Base-by-base conservation (phyloP, 306 rosid species). In the Vigna trinervia region DNA sequence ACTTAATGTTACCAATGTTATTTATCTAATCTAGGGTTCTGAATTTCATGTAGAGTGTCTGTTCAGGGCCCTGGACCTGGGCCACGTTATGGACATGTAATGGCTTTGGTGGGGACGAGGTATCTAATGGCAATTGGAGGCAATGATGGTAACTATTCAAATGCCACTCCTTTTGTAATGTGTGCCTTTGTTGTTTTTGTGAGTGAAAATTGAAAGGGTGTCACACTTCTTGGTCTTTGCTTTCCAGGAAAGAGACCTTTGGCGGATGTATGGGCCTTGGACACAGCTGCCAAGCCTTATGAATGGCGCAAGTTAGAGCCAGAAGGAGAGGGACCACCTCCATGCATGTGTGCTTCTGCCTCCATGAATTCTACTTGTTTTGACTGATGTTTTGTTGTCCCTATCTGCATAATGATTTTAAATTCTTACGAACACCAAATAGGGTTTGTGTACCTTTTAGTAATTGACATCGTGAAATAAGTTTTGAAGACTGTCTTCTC, bases 11-110 rank as follows among this genome's bases (percentile, higher is more conserved):
- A 41, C 73, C 30, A 62, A 43, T 56, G 52, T 39, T 73, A 54
- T 84, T 82, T 53, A 80, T 53, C 79, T 36, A 75, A 79, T 80
- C 59, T 61, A 71, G 47, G 76, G 68, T 78, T 70, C 80, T 87
- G 81, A 79, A 85, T 85, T 84, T 79, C 77, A 65, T 83, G 78
- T 76, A 96, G 99, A 84, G 99, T 96, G 74, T 96, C 95, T 85
- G 99, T 96, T 78, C 99, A 96, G 83, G 99, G 99, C 83, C 99
- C 99, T 58, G 99, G 99, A 74, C 99, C 99, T 46, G 99, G 99
- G 82, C 87, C 99, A 22, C 99, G 99, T 71, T 96, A 96, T 74
- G 99, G 99, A 73, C 99, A 96, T 88, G 99, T 92, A 76, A 96
- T 96, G 99, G 99, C 99, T 85, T 86, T 96, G 87, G 99, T 96